Conservation (phyloP, 2,329 filamentous ascomycete genomes). For the Cercospora sp. region DNA sequence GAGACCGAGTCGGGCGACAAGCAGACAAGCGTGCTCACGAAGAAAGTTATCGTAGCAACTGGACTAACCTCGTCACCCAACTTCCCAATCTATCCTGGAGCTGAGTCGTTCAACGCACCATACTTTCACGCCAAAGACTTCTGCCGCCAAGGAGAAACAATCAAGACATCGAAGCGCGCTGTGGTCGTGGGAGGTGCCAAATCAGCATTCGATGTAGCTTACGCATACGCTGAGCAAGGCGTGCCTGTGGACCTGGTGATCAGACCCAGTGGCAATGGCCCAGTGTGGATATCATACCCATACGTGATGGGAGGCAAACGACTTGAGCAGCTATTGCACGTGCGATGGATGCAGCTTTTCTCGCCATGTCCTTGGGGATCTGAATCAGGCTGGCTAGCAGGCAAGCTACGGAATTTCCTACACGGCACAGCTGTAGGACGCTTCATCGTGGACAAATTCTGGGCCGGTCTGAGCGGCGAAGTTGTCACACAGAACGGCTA, state of each 20-base stretch:
- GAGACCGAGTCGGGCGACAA: constrained; percentile 22
- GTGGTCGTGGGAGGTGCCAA: constrained; percentile 63
- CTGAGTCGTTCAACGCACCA: constrained; percentile 52
- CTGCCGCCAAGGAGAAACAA: constrained; percentile 41
- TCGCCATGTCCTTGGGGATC: constrained; percentile 72
- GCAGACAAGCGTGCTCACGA: constrained; percentile 47
- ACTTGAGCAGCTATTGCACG: constrained; percentile 67
- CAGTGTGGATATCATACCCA: constrained; percentile 59
- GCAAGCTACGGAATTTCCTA: constrained; percentile 53
- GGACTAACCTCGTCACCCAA: constrained; percentile 61
- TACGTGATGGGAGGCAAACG: constrained; percentile 66
- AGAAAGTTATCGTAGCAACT: constrained; percentile 61
- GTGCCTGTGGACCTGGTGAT: constrained; percentile 59
- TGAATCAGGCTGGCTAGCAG: constrained; percentile 57
- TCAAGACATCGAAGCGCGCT: constrained; percentile 43
- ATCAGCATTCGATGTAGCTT: constrained; percentile 64
- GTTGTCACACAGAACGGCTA: constrained; percentile 50
- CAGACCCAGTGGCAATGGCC: constrained; percentile 59
- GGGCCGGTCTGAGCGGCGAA: constrained; percentile 58
- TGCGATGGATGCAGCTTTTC: constrained; percentile 70
- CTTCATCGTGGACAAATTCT: constrained; percentile 57
- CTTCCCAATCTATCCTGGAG: constrained; percentile 54
- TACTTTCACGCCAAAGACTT: constrained; percentile 62
- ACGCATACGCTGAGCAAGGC: constrained; percentile 56
- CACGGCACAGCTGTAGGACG: constrained; percentile 60